Percentiles rank a stretch among this genome's conserved stretches.
phyloP scores from a whole-genome alignment of 1,284 basidiomycete genomes.

The Ceratobasidium sp. region DNA sequence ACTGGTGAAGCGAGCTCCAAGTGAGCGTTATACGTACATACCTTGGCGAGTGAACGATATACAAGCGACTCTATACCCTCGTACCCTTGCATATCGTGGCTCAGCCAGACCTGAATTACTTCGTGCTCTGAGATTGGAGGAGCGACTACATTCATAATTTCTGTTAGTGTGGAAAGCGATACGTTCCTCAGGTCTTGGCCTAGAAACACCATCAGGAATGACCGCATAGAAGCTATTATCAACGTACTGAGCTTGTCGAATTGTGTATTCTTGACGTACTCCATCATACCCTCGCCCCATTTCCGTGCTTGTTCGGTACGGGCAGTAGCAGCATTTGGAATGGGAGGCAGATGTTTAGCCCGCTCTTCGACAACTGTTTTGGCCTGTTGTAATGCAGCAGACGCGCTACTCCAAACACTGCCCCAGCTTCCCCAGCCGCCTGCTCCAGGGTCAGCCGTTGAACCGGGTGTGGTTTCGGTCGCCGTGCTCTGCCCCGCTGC shows the following conservation, averaged over 20 bases:
- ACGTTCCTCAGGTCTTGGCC: conserved; percentile 87
- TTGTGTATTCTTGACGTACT: conserved; percentile 73
- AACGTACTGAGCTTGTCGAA: conserved; percentile 77
- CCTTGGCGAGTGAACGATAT: conserved; percentile 81
- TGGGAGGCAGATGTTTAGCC: conserved; percentile 77
- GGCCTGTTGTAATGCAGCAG: conserved; percentile 86
- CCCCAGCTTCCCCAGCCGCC: conserved; percentile 74
- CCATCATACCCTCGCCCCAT: conserved; percentile 64
- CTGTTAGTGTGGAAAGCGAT: conserved; percentile 80
- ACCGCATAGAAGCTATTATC: conserved; percentile 17
- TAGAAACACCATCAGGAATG: conserved; percentile 47
- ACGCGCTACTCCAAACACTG: conserved; percentile 85
- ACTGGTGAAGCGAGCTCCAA: background rate
- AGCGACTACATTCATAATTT: conserved; percentile 94
- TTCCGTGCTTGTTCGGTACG: conserved; percentile 77
- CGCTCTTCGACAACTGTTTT: conserved; percentile 88
- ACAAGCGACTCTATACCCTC: conserved; percentile 96
- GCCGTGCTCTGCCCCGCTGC: conserved; percentile 46
- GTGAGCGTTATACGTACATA: conserved; percentile 49
- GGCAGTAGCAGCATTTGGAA: conserved; percentile 35
- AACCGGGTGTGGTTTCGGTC: conserved; percentile 8
- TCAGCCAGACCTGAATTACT: conserved; percentile 93
- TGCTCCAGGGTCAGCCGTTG: conserved; percentile 38
- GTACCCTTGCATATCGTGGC: conserved; percentile 96
- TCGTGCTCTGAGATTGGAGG: conserved; percentile 98